phyloP scores from a whole-genome alignment of 495 filamentous ascomycete genomes.

The Peziza echinospora region DNA sequence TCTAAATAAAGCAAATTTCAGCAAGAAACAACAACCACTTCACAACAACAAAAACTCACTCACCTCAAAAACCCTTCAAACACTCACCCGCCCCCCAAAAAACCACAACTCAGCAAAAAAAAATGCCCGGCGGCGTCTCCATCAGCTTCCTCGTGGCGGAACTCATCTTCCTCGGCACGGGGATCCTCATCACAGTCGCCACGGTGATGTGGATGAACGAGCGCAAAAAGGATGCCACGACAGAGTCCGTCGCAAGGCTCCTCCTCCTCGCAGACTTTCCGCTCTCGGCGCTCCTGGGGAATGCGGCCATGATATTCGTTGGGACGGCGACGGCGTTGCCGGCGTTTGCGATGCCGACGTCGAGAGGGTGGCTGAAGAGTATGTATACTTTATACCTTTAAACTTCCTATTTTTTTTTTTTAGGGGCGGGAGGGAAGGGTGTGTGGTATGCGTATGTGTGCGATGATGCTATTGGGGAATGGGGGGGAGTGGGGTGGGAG shows the following conservation, averaged over 20 bases:
- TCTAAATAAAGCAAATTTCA: no score
- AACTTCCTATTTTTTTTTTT: no score
- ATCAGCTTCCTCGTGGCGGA: conserved; percentile 26
- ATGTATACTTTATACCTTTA: no score
- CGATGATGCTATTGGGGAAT: no score
- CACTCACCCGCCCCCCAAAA: no score
- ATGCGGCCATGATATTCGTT: conserved; percentile 37
- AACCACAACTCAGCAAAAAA: no score
- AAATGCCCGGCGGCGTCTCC: not conserved
- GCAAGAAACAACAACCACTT: no score
- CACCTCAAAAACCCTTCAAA: no score
- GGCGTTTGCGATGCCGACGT: conserved; percentile 34
- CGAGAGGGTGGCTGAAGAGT: conserved; percentile 37
- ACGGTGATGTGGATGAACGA: conserved; percentile 34
- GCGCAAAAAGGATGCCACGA: conserved; percentile 26
- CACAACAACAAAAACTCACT: no score
- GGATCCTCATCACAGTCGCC: conserved; percentile 40
- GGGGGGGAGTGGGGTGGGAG: no score
- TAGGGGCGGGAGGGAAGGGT: no score
- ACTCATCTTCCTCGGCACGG: conserved; percentile 39
- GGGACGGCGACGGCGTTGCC: conserved; percentile 36
- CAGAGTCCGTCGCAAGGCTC: conserved; percentile 36
- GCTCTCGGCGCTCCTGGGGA: conserved; percentile 37
- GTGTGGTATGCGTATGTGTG: no score
- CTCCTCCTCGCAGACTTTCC: conserved; percentile 39